phyloP scores from a whole-genome alignment of 2,329 filamentous ascomycete genomes.

The Rhinocladiella similis region DNA sequence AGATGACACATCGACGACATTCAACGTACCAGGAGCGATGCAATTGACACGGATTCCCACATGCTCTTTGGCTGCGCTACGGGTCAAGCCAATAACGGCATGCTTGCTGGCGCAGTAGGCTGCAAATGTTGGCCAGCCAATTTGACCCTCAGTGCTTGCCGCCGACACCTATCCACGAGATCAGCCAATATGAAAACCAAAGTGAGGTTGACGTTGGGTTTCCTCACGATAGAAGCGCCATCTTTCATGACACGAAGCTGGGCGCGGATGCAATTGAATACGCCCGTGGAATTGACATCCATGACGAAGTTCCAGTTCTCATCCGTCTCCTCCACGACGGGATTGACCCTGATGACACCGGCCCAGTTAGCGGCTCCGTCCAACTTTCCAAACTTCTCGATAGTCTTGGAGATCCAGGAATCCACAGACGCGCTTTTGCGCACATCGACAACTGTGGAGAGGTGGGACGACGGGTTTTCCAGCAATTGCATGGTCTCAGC shows the following conservation, averaged over 20 bases:
- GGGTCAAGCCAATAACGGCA: constrained; percentile 46
- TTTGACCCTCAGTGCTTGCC: constrained; percentile 31
- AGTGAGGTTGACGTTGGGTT: constrained; percentile 46
- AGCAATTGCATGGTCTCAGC: constrained; percentile 29
- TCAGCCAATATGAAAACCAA: constrained; percentile 39
- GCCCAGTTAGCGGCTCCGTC: constrained; percentile 23
- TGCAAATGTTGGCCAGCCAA: constrained; percentile 38
- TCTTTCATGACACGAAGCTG: constrained; percentile 45
- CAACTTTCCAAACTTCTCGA: constrained; percentile 18
- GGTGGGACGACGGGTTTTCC: constrained; percentile 11
- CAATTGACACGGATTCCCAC: constrained; percentile 40
- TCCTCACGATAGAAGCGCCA: constrained; percentile 40
- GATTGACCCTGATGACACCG: constrained; percentile 29
- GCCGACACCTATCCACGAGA: constrained; percentile 16
- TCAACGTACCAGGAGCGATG: constrained; percentile 36
- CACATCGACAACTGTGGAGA: constrained; percentile 20
- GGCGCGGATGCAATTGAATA: constrained; percentile 41
- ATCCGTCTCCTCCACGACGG: constrained; percentile 37
- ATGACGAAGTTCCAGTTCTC: constrained; percentile 44
- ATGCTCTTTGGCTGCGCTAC: constrained; percentile 37
- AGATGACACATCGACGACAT: not conserved
- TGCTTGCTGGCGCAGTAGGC: constrained; percentile 47
- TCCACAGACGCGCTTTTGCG: constrained; percentile 17
- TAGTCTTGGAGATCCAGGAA: constrained; percentile 19
- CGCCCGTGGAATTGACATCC: constrained; percentile 42